These are phyloP conservation scores for Pythium oligandrum DNA, from an alignment of 352 stramenopile genomes.

Conservation along the genomic window DNA sequence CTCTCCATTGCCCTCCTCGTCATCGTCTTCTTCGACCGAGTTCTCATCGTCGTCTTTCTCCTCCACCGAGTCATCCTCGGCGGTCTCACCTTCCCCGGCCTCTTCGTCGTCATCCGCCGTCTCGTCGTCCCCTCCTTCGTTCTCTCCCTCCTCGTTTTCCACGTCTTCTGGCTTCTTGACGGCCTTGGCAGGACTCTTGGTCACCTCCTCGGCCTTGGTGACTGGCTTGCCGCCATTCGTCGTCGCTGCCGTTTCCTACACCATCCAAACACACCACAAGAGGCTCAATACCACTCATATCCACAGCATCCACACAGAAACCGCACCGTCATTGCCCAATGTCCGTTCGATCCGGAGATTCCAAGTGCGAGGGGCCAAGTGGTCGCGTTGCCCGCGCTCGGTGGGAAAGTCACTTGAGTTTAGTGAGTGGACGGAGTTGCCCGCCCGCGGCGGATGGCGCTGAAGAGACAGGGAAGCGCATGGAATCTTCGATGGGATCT, in stretches of 20 bases:
- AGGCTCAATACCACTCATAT: neutral
- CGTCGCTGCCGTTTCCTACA: constrained; percentile 11
- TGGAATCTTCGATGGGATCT: too few relatives aligned
- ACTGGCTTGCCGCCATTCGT: constrained; percentile 6
- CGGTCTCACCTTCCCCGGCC: constrained; percentile 17
- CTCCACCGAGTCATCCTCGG: constrained; percentile 22
- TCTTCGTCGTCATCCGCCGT: constrained; percentile 35
- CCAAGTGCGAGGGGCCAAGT: too few relatives aligned
- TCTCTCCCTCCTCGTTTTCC: constrained; percentile 18
- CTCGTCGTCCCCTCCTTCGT: constrained; percentile 21
- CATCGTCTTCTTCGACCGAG: constrained; percentile 13
- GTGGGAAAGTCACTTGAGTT: too few relatives aligned
- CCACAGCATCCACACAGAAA: neutral
- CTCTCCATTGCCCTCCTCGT: constrained; percentile 29
- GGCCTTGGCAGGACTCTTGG: constrained; percentile 18
- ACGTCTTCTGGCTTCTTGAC: constrained; percentile 14
- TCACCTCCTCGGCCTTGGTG: constrained; percentile 19
- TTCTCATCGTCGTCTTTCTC: constrained; percentile 21
- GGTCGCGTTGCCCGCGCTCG: too few relatives aligned
- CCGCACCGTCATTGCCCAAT: constrained; percentile 8
- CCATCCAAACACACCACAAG: neutral
- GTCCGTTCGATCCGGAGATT: neutral
- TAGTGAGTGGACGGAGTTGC: too few relatives aligned
- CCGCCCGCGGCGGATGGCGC: too few relatives aligned
- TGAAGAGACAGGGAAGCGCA: too few relatives aligned